Evolutionary conservation across 148 eudicot genomes (phyloP), one percentile per base, ranked within the genome.

Genomic region (Rheum nobile): DNA sequence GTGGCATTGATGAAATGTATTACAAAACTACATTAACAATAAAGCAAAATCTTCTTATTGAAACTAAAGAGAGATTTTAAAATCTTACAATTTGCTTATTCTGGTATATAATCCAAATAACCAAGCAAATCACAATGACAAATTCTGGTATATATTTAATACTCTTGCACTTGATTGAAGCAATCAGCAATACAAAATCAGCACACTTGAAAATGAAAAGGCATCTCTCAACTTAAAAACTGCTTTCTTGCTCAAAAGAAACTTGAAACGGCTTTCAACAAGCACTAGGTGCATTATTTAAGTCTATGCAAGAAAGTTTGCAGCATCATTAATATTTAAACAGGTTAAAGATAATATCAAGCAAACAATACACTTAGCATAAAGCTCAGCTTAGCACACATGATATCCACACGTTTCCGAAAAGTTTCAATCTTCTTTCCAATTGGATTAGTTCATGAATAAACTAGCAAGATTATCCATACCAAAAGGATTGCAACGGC

Each of bases 401-500:
- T 26, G 5, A 26, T 24, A 57, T 57, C 22, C 24, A 22, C 11
- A 21, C 29, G 2, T 52, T 22, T 22, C 1, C 2, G 54, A 61
- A 31, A 65, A 31, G 70, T 13, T 71, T 39, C 39, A 29, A 41
- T n/a, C n/a, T n/a, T n/a, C n/a, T 8, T 67, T 32, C n/a, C 24
- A 34, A 28, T 61, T 35, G 8, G 21, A 63, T 63, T 28, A 55
- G 44, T 29, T 22, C 32, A 42, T 42, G 16, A 79, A 28, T 12
- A 28, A 0, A 35, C 12, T 48, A 69, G 34, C 35, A 37, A 42
- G 16, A 54, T 32, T 31, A 9, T 7, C 0, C 67, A 28, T 79
- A 93, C 98, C 98, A 22, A 91, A 87, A 44, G 98, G 98, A 84
- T 91, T 89, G 80, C 98, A 94, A 47, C 97, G 98, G 77, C 98